A percentile compares a stretch with the other conserved stretches of the same genome.
Evolutionary conservation across 352 stramenopile species (phyloP).

Genomic region (Hyaloperonospora brassicae): DNA sequence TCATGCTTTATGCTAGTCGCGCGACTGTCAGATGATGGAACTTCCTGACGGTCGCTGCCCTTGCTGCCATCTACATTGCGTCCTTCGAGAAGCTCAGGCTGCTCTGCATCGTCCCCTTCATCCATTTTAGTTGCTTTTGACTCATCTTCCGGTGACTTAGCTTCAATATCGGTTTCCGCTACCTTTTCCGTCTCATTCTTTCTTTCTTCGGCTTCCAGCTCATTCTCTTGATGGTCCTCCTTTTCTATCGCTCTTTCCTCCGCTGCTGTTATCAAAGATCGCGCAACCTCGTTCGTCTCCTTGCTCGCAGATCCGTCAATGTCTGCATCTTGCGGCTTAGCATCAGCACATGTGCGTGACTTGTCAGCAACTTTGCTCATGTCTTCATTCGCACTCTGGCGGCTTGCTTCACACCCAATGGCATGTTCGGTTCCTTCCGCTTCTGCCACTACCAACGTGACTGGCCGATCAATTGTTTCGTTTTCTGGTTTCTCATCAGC

Average conservation of each 20-base stretch:
- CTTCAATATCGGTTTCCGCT: not conserved
- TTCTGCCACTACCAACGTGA: not conserved
- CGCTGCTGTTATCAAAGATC: not conserved
- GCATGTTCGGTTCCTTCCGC: constrained; percentile 3
- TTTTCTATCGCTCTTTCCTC: not conserved
- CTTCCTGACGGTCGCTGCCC: not conserved
- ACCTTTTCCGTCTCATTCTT: not conserved
- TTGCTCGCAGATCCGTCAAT: constrained; percentile 1
- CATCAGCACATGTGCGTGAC: not conserved
- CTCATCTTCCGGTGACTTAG: not conserved
- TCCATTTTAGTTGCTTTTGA: constrained; percentile 1
- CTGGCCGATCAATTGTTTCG: constrained; percentile 1
- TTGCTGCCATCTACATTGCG: not conserved
- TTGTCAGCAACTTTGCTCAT: not conserved
- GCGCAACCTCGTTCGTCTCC: constrained; percentile 2
- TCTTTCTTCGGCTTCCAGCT: not conserved
- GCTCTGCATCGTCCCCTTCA: constrained; percentile 2
- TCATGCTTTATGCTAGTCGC: constrained; percentile 10
- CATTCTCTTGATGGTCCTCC: constrained; percentile 4
- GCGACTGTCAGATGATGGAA: constrained; percentile 8
- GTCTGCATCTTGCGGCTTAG: not conserved
- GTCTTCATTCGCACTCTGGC: not conserved
- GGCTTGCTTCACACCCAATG: not conserved
- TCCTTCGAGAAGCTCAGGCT: constrained; percentile 5
- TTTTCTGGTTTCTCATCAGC: constrained; percentile 5